A percentile compares a stretch with the other conserved stretches of the same genome.
These are phyloP conservation scores for Parastagonospora nodorum DNA, from an alignment of 2,329 filamentous ascomycete species.

Conservation along the genomic window DNA sequence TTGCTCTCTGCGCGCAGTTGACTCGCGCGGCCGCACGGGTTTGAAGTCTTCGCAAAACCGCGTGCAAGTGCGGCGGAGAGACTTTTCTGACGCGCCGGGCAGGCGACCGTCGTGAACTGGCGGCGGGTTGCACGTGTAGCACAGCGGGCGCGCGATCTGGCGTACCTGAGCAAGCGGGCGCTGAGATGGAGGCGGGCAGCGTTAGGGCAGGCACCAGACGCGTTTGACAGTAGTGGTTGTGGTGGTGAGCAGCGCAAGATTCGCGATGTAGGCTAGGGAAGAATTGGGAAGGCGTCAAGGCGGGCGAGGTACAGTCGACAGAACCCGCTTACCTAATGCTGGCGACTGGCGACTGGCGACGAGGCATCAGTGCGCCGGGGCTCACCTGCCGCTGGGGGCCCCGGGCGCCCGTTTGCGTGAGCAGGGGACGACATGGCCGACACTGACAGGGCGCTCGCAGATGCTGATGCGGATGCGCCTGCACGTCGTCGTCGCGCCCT, in stretches of 20 bases:
- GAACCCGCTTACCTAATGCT: constrained; percentile 3
- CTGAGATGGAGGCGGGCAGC: constrained; percentile 24
- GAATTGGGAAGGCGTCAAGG: constrained; percentile 43
- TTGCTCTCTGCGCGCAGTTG: constrained; percentile 19
- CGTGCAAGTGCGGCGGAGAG: constrained; percentile 16
- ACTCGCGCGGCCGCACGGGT: constrained; percentile 16
- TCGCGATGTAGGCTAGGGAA: constrained; percentile 46
- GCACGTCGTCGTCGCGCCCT: constrained; percentile 16
- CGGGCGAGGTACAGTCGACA: constrained; percentile 20
- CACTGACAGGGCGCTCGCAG: no score
- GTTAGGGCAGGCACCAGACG: constrained; percentile 34
- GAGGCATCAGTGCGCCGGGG: not conserved
- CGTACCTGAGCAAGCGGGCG: constrained; percentile 26
- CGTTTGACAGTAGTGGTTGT: constrained; percentile 13
- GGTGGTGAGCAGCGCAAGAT: constrained; percentile 36
- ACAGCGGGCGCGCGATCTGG: constrained; percentile 28
- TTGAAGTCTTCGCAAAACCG: not conserved
- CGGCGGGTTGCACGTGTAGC: constrained; percentile 43
- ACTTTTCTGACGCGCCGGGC: constrained; percentile 21
- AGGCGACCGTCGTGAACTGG: constrained; percentile 22
- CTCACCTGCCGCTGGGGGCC: no score
- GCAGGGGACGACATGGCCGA: no score
- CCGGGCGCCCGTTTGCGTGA: no score
- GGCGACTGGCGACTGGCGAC: no score
- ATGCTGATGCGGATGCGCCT: constrained; percentile 4